Conservation (phyloP, 2,329 filamentous ascomycete species). For the Alternaria consortialis region DNA sequence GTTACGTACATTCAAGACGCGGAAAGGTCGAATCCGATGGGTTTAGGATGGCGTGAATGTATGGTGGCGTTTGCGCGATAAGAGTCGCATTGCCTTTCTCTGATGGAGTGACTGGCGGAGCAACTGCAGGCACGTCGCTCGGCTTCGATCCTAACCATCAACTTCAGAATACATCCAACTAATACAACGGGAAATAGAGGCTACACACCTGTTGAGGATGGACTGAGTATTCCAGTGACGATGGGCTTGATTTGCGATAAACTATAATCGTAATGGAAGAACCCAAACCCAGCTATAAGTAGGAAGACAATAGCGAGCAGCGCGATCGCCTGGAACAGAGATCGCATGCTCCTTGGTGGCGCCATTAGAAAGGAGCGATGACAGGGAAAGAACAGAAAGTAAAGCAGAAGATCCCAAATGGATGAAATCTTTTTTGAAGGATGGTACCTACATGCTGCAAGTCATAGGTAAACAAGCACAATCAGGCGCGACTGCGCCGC, state of each 20-base stretch:
- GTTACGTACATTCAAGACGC: constrained; percentile 24
- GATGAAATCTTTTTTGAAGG: neutral
- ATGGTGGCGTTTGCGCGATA: constrained; percentile 21
- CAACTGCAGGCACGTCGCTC: neutral
- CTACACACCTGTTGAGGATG: constrained; percentile 6
- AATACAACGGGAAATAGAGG: neutral
- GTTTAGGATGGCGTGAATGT: constrained; percentile 30
- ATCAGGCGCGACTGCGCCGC: neutral
- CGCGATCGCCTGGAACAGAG: constrained; percentile 22
- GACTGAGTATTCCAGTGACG: constrained; percentile 7
- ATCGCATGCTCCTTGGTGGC: constrained; percentile 19
- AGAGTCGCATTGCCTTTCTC: constrained; percentile 23
- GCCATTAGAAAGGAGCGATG: constrained; percentile 12
- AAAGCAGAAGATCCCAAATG: neutral
- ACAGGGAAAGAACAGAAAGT: neutral
- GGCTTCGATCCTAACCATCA: constrained; percentile 9
- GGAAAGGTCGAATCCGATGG: constrained; percentile 22
- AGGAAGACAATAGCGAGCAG: constrained; percentile 21
- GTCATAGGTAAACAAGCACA: neutral
- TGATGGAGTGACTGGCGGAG: constrained; percentile 6
- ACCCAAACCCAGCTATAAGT: constrained; percentile 19
- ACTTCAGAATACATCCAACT: neutral
- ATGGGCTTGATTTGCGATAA: constrained; percentile 9
- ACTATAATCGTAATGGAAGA: constrained; percentile 17
- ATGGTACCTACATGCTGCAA: neutral